A percentile compares a stretch with the other conserved stretches of the same genome.
phyloP scores from a whole-genome alignment of 306 rosid species.

The Gastrolobium villosum region DNA sequence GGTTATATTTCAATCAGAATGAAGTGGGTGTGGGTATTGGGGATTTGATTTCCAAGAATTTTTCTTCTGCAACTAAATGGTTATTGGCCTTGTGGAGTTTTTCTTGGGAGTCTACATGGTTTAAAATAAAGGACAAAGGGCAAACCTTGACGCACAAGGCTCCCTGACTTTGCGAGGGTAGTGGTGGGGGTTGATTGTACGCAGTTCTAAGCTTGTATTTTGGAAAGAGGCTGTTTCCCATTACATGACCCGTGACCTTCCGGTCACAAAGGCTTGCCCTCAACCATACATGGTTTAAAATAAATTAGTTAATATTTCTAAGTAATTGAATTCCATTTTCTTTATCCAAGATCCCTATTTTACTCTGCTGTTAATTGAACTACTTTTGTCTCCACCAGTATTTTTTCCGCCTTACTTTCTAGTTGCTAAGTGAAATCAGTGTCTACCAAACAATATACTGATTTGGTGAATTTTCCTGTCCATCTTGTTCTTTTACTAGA shows the following conservation, averaged over 20 bases:
- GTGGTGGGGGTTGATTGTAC: no score
- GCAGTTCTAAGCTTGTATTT: no score
- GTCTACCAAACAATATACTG: constrained; percentile 11
- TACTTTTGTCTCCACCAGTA: neutral
- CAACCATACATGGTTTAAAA: constrained; percentile 20
- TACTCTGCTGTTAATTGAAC: neutral
- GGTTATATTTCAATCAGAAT: constrained; percentile 33
- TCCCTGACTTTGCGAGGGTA: no score
- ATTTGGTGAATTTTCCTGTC: constrained; percentile 33
- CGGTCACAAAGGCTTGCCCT: no score
- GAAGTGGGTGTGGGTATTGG: constrained; percentile 22
- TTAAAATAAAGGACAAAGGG: neutral
- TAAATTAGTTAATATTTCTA: neutral
- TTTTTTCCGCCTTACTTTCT: neutral
- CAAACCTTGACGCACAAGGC: no score
- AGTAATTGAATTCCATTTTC: constrained; percentile 16
- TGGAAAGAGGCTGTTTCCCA: no score
- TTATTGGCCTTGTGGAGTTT: neutral
- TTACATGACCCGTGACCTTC: no score
- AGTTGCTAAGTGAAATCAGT: constrained; percentile 6
- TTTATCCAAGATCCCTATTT: constrained; percentile 10
- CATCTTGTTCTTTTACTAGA: constrained; percentile 62
- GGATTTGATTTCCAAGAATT: constrained; percentile 24
- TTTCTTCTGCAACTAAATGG: constrained; percentile 22
- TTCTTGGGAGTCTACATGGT: constrained; percentile 22